These are phyloP conservation scores for Rhodomyrtus tomentosa DNA, from an alignment of 345 rosid species.

Conservation along the genomic window DNA sequence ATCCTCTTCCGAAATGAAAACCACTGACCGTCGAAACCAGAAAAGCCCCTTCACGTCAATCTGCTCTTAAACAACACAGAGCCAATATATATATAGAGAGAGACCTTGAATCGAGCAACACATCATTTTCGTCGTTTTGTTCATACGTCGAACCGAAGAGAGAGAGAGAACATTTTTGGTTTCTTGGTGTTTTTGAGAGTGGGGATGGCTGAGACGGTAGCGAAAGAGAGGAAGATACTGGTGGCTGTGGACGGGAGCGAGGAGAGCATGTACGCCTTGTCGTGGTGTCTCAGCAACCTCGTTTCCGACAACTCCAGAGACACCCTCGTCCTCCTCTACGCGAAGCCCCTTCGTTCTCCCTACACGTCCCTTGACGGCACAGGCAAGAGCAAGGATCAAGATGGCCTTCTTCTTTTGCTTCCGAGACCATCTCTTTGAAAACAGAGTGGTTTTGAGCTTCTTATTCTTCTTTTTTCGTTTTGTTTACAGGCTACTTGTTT, in stretches of 20 bases:
- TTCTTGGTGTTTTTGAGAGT: background rate
- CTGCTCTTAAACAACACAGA: too few relatives aligned
- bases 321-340: slow-evolving; percentile 42
- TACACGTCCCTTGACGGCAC: slow-evolving; percentile 39
- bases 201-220: background rate
- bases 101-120: background rate
- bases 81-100: too few relatives aligned
- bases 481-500: slow-evolving; percentile 26
- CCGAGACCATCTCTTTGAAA: background rate
- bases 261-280: slow-evolving; percentile 52
- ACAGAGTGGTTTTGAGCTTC: too few relatives aligned
- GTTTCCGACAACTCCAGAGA: slow-evolving; percentile 15
- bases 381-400: slow-evolving; percentile 2
- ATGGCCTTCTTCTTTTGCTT: background rate
- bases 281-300: slow-evolving; percentile 40
- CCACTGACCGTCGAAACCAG: background rate
- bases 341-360: slow-evolving; percentile 21
- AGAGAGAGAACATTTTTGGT: too few relatives aligned
- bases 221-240: slow-evolving; percentile 23
- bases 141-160: background rate
- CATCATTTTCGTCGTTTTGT: background rate
- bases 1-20: background rate
- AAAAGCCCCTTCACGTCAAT: too few relatives aligned
- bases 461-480: background rate
- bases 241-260: slow-evolving; percentile 51